These are phyloP conservation scores for Orbilia oligospora DNA, from an alignment of 2,329 filamentous ascomycete species.

Conservation along the genomic window DNA sequence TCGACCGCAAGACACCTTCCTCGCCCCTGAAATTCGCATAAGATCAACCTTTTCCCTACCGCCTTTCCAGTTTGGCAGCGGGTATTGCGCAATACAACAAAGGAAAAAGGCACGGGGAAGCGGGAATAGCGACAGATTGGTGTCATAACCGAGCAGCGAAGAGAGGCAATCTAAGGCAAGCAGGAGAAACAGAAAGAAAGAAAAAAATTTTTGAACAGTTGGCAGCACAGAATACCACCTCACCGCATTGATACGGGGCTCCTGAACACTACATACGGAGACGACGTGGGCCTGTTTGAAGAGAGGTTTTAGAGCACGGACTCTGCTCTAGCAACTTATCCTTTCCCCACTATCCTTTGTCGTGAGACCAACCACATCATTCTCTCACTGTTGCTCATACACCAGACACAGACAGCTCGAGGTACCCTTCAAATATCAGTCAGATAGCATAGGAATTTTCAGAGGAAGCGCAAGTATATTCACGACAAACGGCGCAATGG, in stretches of 20 bases:
- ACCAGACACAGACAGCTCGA: not conserved
- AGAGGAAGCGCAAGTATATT: conserved; percentile 21
- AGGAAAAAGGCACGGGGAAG: conserved; percentile 46
- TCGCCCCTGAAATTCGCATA: conserved; percentile 54
- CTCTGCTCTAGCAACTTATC: conserved; percentile 26
- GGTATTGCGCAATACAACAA: conserved; percentile 61
- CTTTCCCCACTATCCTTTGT: conserved; percentile 37
- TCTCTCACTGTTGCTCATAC: conserved; percentile 20
- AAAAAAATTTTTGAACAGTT: conserved; percentile 42
- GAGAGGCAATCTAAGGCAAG: conserved; percentile 29
- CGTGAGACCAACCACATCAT: conserved; percentile 39
- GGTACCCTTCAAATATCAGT: conserved; percentile 21
- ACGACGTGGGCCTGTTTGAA: conserved; percentile 16
- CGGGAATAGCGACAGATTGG: conserved; percentile 61
- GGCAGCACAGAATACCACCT: conserved; percentile 47
- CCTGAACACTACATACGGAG: conserved; percentile 42
- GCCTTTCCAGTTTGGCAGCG: conserved; percentile 43
- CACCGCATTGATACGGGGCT: conserved; percentile 55
- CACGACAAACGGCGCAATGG: conserved; percentile 32
- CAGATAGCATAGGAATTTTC: not conserved
- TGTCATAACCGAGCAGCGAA: conserved; percentile 58
- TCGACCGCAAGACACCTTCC: conserved; percentile 17
- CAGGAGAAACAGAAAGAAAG: conserved; percentile 28
- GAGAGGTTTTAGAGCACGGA: conserved; percentile 33
- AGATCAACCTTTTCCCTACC: conserved; percentile 38